Evolutionary conservation across 768 basidiomycete species (phyloP), one percentile per base, ranked within the genome.

Genomic region (Lactarius quietus): DNA sequence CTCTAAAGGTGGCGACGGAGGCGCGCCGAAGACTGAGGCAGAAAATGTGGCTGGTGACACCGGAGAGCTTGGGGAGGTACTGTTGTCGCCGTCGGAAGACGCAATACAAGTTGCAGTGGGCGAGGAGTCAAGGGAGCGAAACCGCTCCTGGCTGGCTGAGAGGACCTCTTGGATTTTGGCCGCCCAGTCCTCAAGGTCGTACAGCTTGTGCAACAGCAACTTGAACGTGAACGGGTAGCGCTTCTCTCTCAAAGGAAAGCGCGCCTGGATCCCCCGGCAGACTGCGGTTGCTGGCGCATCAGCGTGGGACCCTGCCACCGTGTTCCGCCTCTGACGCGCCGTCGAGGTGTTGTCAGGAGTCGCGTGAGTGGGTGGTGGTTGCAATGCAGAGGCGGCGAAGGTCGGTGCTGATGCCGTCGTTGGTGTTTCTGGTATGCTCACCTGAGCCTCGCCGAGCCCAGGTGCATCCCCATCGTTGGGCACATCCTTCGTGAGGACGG

Each of bases 221-320:
- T 70, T 70, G 62, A 69, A 70, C 28, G 69, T 69, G 61, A 70
- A 70, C n/a, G 64, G 67, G 59, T 68, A 70, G 35, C 62, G 63
- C 38, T 61, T 70, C 31, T 54, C 68, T 31, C 26, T 31, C 33
- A 68, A 18, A 12, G 68, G 68, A 35, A 68, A 69, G 39, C 59
- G 58, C 45, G 66, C 55, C 41, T 62, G 65, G 23, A 41, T 52
- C 41, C n/a, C 35, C 28, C 41, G 54, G 35, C 23, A 14, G 48
- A 26, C 15, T 26, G 57, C 23, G 38, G 38, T 33, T 23, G n/a
- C 31, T 28, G 28, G n/a, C 15, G 20, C 18, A 18, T 28, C 23
- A 17, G 57, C 23, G 57, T 36, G 26, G 12, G 62, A 35, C 14
- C 31, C 63, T 6, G 67, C 63, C 10, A 70, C 54, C 1, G 67